Evolutionary conservation across 108 stramenopile species (phyloP).

Genomic region (Nitzschia sp.): DNA sequence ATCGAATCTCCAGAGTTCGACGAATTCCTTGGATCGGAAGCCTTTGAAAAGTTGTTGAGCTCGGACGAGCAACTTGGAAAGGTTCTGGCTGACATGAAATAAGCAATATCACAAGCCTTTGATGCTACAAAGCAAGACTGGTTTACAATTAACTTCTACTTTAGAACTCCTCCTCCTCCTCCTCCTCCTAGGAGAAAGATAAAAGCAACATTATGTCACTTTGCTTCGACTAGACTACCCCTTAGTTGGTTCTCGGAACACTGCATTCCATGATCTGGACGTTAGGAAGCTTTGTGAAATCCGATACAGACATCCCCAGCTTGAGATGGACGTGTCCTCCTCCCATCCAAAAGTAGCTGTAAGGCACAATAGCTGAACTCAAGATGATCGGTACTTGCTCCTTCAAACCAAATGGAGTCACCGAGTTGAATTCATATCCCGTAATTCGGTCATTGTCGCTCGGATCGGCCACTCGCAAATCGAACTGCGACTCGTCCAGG

Average conservation of each 20-base stretch:
- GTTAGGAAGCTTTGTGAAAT: constrained; percentile 51
- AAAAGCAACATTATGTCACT: too few species aligned
- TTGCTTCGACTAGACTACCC: too few species aligned
- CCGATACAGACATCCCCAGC: constrained; percentile 70
- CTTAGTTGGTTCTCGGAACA: constrained; percentile 28
- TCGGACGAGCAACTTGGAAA: constrained; percentile 43
- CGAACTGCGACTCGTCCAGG: constrained; percentile 53
- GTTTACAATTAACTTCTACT: too few species aligned
- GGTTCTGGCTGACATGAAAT: constrained; percentile 27
- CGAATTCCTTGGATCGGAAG: constrained; percentile 43
- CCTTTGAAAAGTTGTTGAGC: constrained; percentile 48
- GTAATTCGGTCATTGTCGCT: constrained; percentile 72
- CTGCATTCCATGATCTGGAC: constrained; percentile 68
- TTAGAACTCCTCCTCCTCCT: too few species aligned
- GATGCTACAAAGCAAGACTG: not conserved
- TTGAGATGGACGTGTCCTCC: constrained; percentile 87
- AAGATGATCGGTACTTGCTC: constrained; percentile 68
- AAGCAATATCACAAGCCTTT: not conserved
- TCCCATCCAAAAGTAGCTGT: constrained; percentile 73
- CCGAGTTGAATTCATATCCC: constrained; percentile 76
- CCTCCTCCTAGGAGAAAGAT: too few species aligned
- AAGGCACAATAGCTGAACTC: constrained; percentile 44
- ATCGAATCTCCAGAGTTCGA: constrained; percentile 49
- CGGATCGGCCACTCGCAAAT: constrained; percentile 66
- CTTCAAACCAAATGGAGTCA: constrained; percentile 80